Evolutionary conservation across 768 basidiomycete species (phyloP).

Genomic region (Lactarius hatsudake): DNA sequence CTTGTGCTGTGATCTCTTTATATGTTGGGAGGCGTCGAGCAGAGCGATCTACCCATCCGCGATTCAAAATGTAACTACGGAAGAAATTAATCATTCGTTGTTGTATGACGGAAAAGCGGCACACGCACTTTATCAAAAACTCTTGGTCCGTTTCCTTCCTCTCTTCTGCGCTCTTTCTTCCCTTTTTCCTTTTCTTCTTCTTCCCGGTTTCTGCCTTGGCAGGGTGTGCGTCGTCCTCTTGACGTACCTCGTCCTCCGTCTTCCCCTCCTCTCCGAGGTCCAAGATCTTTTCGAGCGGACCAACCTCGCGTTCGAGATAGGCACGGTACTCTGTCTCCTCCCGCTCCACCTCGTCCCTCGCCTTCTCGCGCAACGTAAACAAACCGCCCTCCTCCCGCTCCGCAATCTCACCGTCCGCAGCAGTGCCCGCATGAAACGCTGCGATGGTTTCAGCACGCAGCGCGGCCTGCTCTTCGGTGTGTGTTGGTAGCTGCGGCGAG

Average conservation of each 20-base stretch:
- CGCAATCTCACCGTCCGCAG: slow-evolving; percentile 32
- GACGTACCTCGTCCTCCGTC: slow-evolving; percentile 30
- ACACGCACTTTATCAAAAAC: slow-evolving; percentile 82
- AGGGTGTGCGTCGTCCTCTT: slow-evolving; percentile 33
- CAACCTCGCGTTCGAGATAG: slow-evolving; percentile 81
- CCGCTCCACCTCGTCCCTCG: slow-evolving; percentile 66
- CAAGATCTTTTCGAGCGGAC: slow-evolving; percentile 67
- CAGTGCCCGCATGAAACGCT: slow-evolving; percentile 63
- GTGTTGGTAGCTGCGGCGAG: slow-evolving; percentile 51
- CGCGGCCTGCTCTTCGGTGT: slow-evolving; percentile 71
- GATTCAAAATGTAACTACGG: slow-evolving; percentile 88
- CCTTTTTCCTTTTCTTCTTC: slow-evolving; percentile 34
- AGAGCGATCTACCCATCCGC: slow-evolving; percentile 92
- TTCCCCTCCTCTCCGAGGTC: slow-evolving; percentile 44
- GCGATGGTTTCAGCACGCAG: slow-evolving; percentile 81
- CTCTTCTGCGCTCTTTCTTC: slow-evolving; percentile 29
- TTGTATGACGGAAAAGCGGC: slow-evolving; percentile 3
- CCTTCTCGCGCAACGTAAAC: slow-evolving; percentile 72
- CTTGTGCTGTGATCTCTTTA: slow-evolving; percentile 62
- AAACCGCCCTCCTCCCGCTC: slow-evolving; percentile 60
- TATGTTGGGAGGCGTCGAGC: slow-evolving; percentile 79
- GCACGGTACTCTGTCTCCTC: slow-evolving; percentile 86
- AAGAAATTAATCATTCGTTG: slow-evolving; percentile 4
- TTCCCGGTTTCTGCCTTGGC: slow-evolving; percentile 33
- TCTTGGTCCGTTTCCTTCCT: slow-evolving; percentile 76